These are phyloP conservation scores for Kernera saxatilis DNA, from an alignment of 345 rosid species.

Conservation along the genomic window DNA sequence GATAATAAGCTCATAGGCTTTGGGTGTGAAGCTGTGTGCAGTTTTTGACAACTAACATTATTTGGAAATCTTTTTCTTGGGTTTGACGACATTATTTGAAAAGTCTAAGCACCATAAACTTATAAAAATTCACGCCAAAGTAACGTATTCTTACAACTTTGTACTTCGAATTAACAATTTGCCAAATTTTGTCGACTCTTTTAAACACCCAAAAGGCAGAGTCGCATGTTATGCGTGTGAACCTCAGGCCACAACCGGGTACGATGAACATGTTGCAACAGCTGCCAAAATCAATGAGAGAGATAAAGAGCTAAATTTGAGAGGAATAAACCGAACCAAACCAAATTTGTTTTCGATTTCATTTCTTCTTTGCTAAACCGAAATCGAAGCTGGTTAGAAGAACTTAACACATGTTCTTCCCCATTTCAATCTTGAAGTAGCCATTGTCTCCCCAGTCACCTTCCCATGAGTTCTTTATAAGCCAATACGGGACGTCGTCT, in stretches of 20 bases:
- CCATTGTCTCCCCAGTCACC: constrained; percentile 65
- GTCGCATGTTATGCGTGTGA: neutral
- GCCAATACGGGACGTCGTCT: constrained; percentile 69
- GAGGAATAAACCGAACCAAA: neutral
- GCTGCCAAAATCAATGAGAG: neutral
- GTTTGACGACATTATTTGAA: neutral
- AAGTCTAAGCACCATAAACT: neutral
- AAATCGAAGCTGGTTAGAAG: neutral
- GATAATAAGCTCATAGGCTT: too few relatives aligned
- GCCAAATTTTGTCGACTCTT: neutral
- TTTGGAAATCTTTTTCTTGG: neutral
- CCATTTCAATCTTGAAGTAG: constrained; percentile 85
- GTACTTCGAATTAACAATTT: neutral
- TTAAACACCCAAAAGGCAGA: neutral
- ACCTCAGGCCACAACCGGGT: constrained; percentile 9
- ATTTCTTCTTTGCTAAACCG: neutral
- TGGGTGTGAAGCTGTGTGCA: too few relatives aligned
- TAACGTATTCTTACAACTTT: neutral
- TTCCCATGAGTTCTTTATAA: constrained; percentile 92
- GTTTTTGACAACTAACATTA: too few relatives aligned
- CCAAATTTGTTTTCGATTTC: neutral
- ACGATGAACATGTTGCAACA: constrained; percentile 30
- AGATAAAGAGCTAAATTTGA: neutral
- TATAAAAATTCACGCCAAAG: neutral
- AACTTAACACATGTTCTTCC: constrained; percentile 87